Conservation (phyloP, 2,329 filamentous ascomycete genomes). For the Claviceps pazoutovae region DNA sequence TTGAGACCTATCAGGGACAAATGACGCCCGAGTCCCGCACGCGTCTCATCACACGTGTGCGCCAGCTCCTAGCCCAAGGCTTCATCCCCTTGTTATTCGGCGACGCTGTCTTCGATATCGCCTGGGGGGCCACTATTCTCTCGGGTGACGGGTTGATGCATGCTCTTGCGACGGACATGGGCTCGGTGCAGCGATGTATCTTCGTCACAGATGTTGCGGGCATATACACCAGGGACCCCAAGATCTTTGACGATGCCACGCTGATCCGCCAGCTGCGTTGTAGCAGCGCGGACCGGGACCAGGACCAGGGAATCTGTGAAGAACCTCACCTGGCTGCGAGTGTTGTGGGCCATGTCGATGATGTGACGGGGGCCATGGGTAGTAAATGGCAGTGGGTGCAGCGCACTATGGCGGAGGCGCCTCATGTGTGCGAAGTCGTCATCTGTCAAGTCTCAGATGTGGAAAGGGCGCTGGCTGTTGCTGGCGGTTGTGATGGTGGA, state of each 20-base stretch:
- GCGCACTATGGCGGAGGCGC: conserved; percentile 1
- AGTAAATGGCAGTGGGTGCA: conserved; percentile 3
- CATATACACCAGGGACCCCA: conserved; percentile 3
- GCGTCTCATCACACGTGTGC: neutral
- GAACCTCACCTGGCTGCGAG: neutral
- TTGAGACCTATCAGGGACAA: conserved; percentile 1
- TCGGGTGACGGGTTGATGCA: conserved; percentile 5
- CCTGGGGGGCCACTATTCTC: conserved; percentile 2
- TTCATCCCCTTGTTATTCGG: conserved; percentile 3
- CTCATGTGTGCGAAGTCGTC: neutral
- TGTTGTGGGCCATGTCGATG: neutral
- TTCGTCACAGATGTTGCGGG: conserved; percentile 4
- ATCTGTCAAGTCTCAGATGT: neutral
- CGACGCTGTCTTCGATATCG: conserved; percentile 2
- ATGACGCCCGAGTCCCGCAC: neutral
- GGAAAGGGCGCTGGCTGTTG: neutral
- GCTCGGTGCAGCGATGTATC: neutral
- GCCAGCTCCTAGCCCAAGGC: neutral
- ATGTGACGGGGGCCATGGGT: conserved; percentile 3
- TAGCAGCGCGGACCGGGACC: neutral
- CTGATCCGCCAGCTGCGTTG: neutral
- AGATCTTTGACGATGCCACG: neutral
- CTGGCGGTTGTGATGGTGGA: neutral
- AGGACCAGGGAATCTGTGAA: neutral
- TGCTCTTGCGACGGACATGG: neutral